phyloP scores from a whole-genome alignment of 345 rosid species.

The Pseudoturritis turrita region DNA sequence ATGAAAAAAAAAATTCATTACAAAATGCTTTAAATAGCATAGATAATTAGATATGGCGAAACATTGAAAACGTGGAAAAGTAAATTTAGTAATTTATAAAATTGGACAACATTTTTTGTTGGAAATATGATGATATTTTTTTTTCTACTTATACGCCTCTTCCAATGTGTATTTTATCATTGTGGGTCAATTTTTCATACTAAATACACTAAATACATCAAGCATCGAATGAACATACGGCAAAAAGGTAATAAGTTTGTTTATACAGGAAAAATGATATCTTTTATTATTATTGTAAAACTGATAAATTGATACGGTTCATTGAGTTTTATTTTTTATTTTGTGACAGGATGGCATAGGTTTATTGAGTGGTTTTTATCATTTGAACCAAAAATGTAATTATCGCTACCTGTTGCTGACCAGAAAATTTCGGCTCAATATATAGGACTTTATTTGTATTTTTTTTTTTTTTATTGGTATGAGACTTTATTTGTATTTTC shows the following conservation, averaged over 20 bases:
- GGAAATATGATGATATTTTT: neutral
- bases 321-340: neutral
- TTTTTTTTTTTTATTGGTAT: too few species aligned
- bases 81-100: neutral
- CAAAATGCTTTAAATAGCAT: neutral
- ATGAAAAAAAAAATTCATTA: too few species aligned
- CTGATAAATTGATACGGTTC: neutral
- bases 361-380: neutral
- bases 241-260: neutral
- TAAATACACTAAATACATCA: neutral
- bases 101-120: neutral
- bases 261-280: neutral
- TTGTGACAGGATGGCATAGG: constrained; percentile 12
- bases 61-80: neutral
- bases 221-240: neutral
- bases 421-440: neutral
- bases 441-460: constrained; percentile 1
- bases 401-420: constrained; percentile 21
- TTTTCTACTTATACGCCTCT: neutral
- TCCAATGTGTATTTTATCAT: neutral
- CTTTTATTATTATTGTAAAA: too few species aligned
- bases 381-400: neutral
- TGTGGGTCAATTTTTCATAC: neutral
- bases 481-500: neutral
- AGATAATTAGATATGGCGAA: neutral